Evolutionary conservation across 2,329 filamentous ascomycete species (phyloP), one percentile per base, ranked within the genome.

Genomic region (Pseudogymnoascus verrucosus): DNA sequence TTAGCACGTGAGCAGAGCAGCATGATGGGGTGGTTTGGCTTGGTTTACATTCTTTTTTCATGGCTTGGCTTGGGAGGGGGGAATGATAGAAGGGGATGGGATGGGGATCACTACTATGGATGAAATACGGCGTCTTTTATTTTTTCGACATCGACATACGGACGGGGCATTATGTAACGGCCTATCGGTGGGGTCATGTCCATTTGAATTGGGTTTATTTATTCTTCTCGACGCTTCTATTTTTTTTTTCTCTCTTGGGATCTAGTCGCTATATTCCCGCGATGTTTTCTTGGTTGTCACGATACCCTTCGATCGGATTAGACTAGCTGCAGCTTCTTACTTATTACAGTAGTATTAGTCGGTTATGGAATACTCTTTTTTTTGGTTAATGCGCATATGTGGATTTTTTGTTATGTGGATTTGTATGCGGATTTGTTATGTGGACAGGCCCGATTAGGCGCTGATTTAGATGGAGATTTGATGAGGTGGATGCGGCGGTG

Each of bases 31-130:
- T 16, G 19, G 28, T 36, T 37, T 60, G 54, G 54, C 62, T 63
- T 63, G 21, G 21, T 21, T 21, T 2, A 63, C 28, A 28, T 61
- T 61, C 37, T 60, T 37, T 37, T 61, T 61, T 26, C 37, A 28
- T 61, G n/a, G n/a, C 31, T 16, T 34, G 54, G 16, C 1, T 3
- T 19, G n/a, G 28, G 8, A 3, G 19, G 34, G 7, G 26, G n/a
- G 10, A 37, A 34, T 12, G 28, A 60, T 60, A 60, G 54, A 37
- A 34, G 28, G 51, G 54, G 51, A 7, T 28, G 26, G 11, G 31
- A 34, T 7, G 26, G 14, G 21, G 3, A 21, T 21, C 3, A 19
- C 12, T 19, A n/a, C 14, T 26, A 26, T 47, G 42, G 42, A 47
- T 47, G 42, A 47, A 47, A 14, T 47, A 47, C 42, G 42, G 42